These are phyloP conservation scores for Starmerella stigmatis DNA, from an alignment of 805 yeast species.

Conservation along the genomic window DNA sequence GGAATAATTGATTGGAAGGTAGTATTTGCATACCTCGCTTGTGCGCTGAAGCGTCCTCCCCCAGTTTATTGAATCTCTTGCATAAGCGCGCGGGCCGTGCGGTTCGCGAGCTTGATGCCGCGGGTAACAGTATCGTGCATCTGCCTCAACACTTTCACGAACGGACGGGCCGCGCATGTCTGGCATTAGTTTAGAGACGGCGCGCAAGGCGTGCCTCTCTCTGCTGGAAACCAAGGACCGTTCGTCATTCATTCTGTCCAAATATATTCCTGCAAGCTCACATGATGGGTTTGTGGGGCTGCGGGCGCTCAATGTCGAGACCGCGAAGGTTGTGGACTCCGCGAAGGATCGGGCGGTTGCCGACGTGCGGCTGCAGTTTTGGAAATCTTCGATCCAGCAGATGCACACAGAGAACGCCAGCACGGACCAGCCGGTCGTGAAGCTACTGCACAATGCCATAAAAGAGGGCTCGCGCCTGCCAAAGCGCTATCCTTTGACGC, in stretches of 20 bases:
- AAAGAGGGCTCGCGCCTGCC: constrained; percentile 42
- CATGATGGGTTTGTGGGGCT: constrained; percentile 55
- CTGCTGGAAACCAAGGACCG: constrained; percentile 42
- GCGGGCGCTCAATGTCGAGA: constrained; percentile 55
- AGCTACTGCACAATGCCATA: constrained; percentile 47
- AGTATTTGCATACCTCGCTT: no score
- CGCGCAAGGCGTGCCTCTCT: constrained; percentile 37
- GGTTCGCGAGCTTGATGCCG: no score
- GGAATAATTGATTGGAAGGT: no score
- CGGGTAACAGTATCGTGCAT: no score
- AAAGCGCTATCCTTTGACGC: constrained; percentile 44
- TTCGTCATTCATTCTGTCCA: constrained; percentile 54
- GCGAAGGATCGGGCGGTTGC: constrained; percentile 31
- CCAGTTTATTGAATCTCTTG: no score
- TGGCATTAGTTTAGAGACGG: constrained; percentile 3
- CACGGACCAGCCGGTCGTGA: constrained; percentile 44
- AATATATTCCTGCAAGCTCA: constrained; percentile 51
- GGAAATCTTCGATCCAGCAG: constrained; percentile 52
- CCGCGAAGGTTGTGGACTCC: constrained; percentile 42
- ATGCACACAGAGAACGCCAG: not conserved
- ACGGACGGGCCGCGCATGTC: not conserved
- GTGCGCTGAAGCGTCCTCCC: no score
- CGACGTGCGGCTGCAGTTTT: constrained; percentile 53
- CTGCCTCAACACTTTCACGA: not conserved
- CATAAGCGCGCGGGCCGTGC: no score